A percentile compares a stretch with the other conserved stretches of the same genome.
These are phyloP conservation scores for Carex scoparia DNA, from an alignment of 176 grass and related monocot species.

Conservation along the genomic window DNA sequence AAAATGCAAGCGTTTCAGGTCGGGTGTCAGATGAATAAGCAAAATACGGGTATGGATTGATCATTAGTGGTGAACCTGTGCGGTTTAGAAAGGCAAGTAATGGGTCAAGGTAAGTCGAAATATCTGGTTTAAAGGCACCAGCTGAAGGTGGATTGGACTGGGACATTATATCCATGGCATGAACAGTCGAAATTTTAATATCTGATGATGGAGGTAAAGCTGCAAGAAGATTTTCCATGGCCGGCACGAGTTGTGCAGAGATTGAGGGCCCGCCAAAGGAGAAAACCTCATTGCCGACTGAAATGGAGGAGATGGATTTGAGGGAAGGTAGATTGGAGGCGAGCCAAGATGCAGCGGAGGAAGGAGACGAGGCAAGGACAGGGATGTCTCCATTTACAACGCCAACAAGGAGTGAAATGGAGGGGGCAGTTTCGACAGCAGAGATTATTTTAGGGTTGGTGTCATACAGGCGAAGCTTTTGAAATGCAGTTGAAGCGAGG, in stretches of 20 bases:
- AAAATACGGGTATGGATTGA: constrained; percentile 97
- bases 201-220: constrained; percentile 59
- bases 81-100: constrained; percentile 76
- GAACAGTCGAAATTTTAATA: constrained; percentile 86
- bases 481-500: constrained; percentile 58
- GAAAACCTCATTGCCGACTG: constrained; percentile 90
- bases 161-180: constrained; percentile 79
- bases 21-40: constrained; percentile 77
- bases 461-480: constrained; percentile 74
- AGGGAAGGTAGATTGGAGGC: constrained; percentile 53
- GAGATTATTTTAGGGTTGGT: constrained; percentile 49
- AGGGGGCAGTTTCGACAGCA: constrained; percentile 43
- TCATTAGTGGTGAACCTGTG: constrained; percentile 78
- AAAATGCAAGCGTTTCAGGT: constrained; percentile 89
- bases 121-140: constrained; percentile 57
- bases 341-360: constrained; percentile 52
- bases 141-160: constrained; percentile 85
- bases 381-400: constrained; percentile 64
- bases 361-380: constrained; percentile 50
- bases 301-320: constrained; percentile 58
- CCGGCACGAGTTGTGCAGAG: constrained; percentile 58
- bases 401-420: constrained; percentile 71
- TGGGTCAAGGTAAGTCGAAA: constrained; percentile 47
- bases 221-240: constrained; percentile 89
- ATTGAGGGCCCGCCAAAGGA: constrained; percentile 53